These are phyloP conservation scores for Chlamydomonas sp. DNA, from an alignment of 139 green algal species.

Conservation along the genomic window DNA sequence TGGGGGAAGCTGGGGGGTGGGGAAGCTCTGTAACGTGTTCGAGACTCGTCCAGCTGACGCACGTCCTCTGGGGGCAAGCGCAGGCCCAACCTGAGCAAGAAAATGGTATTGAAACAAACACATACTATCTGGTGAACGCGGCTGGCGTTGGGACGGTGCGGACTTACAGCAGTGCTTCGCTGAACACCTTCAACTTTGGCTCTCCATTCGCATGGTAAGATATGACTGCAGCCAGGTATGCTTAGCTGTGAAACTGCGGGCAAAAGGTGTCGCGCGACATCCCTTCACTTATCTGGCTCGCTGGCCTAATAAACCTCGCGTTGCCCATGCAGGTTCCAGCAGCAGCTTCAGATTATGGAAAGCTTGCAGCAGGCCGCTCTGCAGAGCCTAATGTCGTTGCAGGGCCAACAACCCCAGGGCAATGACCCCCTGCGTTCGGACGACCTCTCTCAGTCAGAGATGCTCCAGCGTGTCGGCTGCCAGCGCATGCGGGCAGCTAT, in stretches of 20 bases:
- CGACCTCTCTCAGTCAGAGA: neutral
- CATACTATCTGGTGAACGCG: too few species aligned
- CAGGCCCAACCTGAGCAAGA: too few species aligned
- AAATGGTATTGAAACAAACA: too few species aligned
- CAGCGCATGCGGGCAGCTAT: slow-evolving; percentile 22
- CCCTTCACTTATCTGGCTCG: too few species aligned
- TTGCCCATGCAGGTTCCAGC: slow-evolving; percentile 8
- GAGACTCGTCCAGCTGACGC: too few species aligned
- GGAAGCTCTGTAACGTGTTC: too few species aligned
- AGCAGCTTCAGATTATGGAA: slow-evolving; percentile 2
- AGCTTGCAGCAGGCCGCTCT: neutral
- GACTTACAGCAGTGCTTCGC: too few species aligned
- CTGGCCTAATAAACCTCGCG: neutral
- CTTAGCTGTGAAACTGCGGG: neutral
- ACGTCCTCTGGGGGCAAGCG: too few species aligned
- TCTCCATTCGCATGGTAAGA: neutral
- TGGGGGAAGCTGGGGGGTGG: too few species aligned
- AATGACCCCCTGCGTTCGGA: too few species aligned
- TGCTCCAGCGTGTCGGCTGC: slow-evolving; percentile 17
- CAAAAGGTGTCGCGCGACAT: too few species aligned
- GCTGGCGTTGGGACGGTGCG: too few species aligned
- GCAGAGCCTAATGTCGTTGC: neutral
- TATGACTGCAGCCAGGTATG: neutral
- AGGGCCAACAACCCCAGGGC: neutral
- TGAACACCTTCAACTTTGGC: neutral